A percentile compares a stretch with the other conserved stretches of the same genome.
These are phyloP conservation scores for Thermoascus crustaceus DNA, from an alignment of 2,329 filamentous ascomycete species.

Conservation along the genomic window DNA sequence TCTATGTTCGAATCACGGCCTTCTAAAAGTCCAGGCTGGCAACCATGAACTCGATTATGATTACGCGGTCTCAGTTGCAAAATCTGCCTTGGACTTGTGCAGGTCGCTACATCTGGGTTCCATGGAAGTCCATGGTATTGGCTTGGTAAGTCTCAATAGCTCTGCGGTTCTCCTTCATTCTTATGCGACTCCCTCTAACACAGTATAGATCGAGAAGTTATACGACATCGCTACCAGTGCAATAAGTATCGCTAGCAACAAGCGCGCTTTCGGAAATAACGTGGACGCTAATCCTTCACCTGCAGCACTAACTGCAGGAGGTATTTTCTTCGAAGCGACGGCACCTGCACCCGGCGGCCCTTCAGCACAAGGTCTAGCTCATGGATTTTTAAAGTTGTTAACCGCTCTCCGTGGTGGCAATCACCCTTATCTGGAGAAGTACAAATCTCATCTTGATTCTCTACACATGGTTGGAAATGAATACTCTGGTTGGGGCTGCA, in stretches of 20 bases:
- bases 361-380: conserved; percentile 16
- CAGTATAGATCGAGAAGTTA: conserved; percentile 29
- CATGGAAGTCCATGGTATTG: conserved; percentile 38
- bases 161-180: not conserved
- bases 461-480: too few relatives aligned
- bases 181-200: conserved; percentile 3
- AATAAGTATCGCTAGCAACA: conserved; percentile 11
- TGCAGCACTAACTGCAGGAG: too few relatives aligned
- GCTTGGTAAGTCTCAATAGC: conserved; percentile 19
- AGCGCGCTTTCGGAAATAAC: conserved; percentile 3
- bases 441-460: too few relatives aligned
- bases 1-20: conserved; percentile 32
- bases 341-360: conserved; percentile 12
- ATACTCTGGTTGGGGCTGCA: too few relatives aligned
- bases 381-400: conserved; percentile 25
- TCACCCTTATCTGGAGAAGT: conserved; percentile 28
- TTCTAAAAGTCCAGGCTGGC: conserved; percentile 27
- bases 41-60: conserved; percentile 29
- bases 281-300: too few relatives aligned
- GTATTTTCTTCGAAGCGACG: too few relatives aligned
- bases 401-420: conserved; percentile 28
- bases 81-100: conserved; percentile 28
- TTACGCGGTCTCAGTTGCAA: conserved; percentile 29
- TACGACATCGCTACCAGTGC: conserved; percentile 31
- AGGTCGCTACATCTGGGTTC: conserved; percentile 25